Conservation (phyloP, 164 flowering plant species). For the Houttuynia cordata region DNA sequence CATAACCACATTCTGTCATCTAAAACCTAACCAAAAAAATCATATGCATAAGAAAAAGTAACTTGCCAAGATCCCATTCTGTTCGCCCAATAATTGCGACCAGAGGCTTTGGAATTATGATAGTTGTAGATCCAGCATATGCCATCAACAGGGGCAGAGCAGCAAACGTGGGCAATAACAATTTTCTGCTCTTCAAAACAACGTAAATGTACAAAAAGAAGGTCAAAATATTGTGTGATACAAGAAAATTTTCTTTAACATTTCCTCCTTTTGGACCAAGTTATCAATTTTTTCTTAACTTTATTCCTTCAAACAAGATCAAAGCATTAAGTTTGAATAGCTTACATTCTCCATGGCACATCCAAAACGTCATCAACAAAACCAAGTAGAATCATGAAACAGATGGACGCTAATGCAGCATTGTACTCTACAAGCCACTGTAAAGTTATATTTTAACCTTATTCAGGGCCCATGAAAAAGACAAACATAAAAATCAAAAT, state of each 20-base stretch:
- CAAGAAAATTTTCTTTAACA: neutral
- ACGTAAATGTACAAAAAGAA: slow-evolving; percentile 4
- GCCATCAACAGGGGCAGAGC: slow-evolving; percentile 94
- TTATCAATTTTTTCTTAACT: neutral
- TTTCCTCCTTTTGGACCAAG: neutral
- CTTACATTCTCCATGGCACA: slow-evolving; percentile 98
- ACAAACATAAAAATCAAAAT: neutral
- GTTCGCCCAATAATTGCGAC: slow-evolving; percentile 60
- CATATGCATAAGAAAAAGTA: neutral
- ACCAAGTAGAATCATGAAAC: slow-evolving; percentile 92
- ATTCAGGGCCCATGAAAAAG: neutral
- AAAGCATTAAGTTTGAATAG: slow-evolving; percentile 7
- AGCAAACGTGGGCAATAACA: slow-evolving; percentile 75
- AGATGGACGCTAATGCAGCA: slow-evolving; percentile 84
- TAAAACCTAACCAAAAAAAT: neutral
- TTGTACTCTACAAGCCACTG: slow-evolving; percentile 98
- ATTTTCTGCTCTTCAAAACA: slow-evolving; percentile 52
- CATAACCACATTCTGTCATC: neutral
- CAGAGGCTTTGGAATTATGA: slow-evolving; percentile 87
- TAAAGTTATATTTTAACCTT: slow-evolving; percentile 3
- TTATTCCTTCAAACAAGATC: slow-evolving; percentile 1
- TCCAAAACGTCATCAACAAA: slow-evolving; percentile 97
- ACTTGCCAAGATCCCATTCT: slow-evolving; percentile 68
- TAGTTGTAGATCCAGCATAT: slow-evolving; percentile 93
- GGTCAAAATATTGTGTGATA: neutral